Percentiles rank a stretch among this genome's conserved stretches.
Evolutionary conservation across 257 asterid species (phyloP).

Genomic region (Solanum virginianum): DNA sequence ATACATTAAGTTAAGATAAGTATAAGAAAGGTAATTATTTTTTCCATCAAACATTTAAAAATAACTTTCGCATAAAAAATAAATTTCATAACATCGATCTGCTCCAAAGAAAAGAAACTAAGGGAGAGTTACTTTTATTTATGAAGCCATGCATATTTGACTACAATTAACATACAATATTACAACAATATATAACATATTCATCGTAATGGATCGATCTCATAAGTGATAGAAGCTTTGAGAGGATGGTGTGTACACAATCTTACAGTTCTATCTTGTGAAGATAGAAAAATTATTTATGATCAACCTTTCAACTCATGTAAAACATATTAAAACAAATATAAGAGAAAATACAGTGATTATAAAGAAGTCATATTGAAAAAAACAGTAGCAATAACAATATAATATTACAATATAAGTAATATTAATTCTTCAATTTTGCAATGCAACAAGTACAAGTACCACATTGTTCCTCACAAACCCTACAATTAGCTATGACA

Average conservation of each 20-base stretch:
- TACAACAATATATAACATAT: not conserved
- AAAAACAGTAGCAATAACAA: not conserved
- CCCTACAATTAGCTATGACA: not conserved
- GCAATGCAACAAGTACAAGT: not conserved
- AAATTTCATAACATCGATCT: not conserved
- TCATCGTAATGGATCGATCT: not conserved
- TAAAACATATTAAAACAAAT: not conserved
- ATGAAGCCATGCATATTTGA: not conserved
- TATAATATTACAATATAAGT: not conserved
- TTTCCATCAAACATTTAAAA: not conserved
- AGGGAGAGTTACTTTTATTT: not conserved
- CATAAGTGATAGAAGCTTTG: not conserved
- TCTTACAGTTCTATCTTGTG: not conserved
- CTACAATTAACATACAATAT: not conserved
- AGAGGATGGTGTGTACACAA: accelerated
- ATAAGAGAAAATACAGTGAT: not conserved
- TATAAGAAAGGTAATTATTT: not conserved
- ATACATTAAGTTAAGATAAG: too few species aligned
- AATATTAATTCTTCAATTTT: not conserved
- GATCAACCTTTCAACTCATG: accelerated
- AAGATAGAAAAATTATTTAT: not conserved
- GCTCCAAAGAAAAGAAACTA: not conserved
- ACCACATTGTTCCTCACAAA: not conserved
- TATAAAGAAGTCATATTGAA: not conserved
- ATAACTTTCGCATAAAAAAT: not conserved